phyloP scores from a whole-genome alignment of 2,329 filamentous ascomycete genomes.

The Pseudogymnoascus sp. region DNA sequence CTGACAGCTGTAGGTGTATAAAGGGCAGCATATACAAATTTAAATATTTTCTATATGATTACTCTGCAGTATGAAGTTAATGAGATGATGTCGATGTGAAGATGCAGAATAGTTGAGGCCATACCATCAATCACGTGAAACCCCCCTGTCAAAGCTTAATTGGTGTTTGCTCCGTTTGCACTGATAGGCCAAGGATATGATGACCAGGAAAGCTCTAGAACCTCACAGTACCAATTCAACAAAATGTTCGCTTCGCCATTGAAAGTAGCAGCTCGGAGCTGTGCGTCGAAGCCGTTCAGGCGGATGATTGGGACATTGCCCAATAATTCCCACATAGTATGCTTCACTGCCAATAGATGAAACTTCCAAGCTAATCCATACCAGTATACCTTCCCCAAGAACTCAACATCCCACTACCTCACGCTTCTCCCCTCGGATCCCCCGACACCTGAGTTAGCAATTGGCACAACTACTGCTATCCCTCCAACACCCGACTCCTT shows the following conservation, averaged over 20 bases:
- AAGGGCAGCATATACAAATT: not conserved
- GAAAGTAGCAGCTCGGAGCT: not conserved
- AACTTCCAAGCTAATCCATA: slow-evolving; percentile 12
- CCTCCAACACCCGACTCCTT: slow-evolving; percentile 55
- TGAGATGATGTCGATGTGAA: not conserved
- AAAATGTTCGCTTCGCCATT: slow-evolving; percentile 2
- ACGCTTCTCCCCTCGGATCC: slow-evolving; percentile 51
- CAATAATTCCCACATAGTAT: slow-evolving; percentile 46
- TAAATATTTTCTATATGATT: not conserved
- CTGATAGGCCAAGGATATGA: not conserved
- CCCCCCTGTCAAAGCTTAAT: not conserved
- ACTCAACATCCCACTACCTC: slow-evolving; percentile 40
- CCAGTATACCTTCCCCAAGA: slow-evolving; percentile 50
- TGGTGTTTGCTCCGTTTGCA: slow-evolving; percentile 7
- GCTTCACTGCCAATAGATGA: slow-evolving; percentile 19
- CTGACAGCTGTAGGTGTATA: not conserved
- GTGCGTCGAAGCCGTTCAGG: not conserved
- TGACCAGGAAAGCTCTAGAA: not conserved
- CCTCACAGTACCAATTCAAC: not conserved
- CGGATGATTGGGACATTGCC: slow-evolving; percentile 32
- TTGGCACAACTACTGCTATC: slow-evolving; percentile 50
- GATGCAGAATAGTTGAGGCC: not conserved
- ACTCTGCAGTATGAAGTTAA: not conserved
- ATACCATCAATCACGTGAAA: not conserved
- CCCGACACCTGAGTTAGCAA: slow-evolving; percentile 43